Evolutionary conservation across 2,329 filamentous ascomycete genomes (phyloP).

Genomic region (Leptographium flavum): DNA sequence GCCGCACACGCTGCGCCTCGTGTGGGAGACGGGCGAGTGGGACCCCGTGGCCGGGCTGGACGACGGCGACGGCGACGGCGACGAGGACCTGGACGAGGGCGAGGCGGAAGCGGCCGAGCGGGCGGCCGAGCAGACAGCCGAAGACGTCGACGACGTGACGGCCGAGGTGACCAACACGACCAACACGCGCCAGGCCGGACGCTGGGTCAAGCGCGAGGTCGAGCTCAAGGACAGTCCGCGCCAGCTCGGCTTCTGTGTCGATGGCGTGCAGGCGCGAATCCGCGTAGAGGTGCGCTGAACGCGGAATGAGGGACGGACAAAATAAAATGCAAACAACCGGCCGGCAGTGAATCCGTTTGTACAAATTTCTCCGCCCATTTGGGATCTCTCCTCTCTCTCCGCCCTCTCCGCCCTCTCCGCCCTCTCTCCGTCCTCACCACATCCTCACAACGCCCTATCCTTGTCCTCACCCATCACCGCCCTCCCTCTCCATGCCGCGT

Average conservation of each 20-base stretch:
- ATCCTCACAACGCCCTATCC: neutral
- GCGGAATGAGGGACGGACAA: neutral
- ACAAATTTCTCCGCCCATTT: neutral
- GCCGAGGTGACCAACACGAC: constrained; percentile 11
- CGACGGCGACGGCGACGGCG: constrained; percentile 42
- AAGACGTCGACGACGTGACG: constrained; percentile 12
- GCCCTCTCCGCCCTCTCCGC: no score
- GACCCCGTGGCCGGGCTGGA: constrained; percentile 58
- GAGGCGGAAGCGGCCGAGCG: constrained; percentile 27
- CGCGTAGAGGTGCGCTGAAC: constrained; percentile 40
- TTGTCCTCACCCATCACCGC: neutral
- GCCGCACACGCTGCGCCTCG: constrained; percentile 50
- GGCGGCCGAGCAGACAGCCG: constrained; percentile 13
- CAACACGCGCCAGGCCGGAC: constrained; percentile 26
- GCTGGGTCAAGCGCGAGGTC: constrained; percentile 65
- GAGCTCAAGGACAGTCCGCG: constrained; percentile 68
- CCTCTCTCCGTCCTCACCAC: neutral
- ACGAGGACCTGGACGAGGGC: constrained; percentile 37
- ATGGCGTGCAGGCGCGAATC: constrained; percentile 55
- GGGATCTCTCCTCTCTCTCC: neutral
- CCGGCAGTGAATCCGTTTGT: no score
- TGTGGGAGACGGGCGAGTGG: constrained; percentile 88
- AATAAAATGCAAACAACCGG: neutral
- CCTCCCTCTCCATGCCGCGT: neutral
- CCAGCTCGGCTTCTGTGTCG: constrained; percentile 71